Conservation (phyloP, 257 asterid genomes). For the Nicotiana obtusifolia region DNA sequence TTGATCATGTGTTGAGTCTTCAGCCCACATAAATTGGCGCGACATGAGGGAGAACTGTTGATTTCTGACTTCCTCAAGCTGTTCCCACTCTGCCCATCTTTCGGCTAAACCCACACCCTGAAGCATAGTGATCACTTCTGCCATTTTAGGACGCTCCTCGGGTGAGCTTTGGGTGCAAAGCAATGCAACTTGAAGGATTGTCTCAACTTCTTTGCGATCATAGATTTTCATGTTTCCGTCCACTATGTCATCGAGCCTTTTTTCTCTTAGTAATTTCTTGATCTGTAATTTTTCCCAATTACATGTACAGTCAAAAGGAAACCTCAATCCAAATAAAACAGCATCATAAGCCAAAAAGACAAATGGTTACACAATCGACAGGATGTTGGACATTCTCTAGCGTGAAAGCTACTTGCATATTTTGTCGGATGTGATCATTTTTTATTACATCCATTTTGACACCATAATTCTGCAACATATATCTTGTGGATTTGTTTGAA, state of each 20-base stretch:
- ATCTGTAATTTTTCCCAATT: constrained; percentile 31
- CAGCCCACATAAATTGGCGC: constrained; percentile 62
- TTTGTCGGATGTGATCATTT: neutral
- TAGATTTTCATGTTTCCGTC: constrained; percentile 48
- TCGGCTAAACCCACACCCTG: constrained; percentile 71
- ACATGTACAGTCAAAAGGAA: neutral
- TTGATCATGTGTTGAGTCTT: constrained; percentile 71
- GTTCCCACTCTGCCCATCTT: constrained; percentile 97
- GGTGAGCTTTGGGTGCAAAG: constrained; percentile 78
- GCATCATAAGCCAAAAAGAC: too few relatives aligned
- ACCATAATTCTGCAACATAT: neutral
- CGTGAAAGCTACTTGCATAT: neutral
- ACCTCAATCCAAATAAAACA: neutral
- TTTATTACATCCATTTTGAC: neutral
- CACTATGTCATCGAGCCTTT: constrained; percentile 59
- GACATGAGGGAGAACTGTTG: constrained; percentile 49
- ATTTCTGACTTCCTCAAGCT: constrained; percentile 47
- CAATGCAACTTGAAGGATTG: constrained; percentile 73
- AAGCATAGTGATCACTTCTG: constrained; percentile 68
- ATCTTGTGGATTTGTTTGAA: neutral
- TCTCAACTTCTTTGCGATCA: constrained; percentile 57
- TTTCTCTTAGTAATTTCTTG: constrained; percentile 65
- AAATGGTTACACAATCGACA: too few relatives aligned
- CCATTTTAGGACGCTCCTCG: constrained; percentile 79
- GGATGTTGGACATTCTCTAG: neutral